These are phyloP conservation scores for Alectoria sarmentosa DNA, from an alignment of 495 filamentous ascomycete genomes.

Conservation along the genomic window DNA sequence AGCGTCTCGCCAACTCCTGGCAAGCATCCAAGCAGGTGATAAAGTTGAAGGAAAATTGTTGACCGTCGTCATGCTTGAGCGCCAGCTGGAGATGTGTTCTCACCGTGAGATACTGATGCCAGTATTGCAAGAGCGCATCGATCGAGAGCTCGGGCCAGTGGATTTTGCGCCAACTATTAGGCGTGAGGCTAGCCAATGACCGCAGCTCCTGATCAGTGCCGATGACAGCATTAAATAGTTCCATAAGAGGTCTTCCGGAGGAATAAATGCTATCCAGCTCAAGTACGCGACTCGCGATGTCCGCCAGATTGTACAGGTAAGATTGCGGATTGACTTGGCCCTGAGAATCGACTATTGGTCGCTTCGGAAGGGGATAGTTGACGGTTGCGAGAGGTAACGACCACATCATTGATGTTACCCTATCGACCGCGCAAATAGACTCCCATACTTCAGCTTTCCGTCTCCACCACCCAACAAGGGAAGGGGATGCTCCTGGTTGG, in stretches of 20 bases:
- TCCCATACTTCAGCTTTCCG: conserved; percentile 29
- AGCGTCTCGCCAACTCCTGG: conserved; percentile 25
- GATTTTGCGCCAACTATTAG: conserved; percentile 27
- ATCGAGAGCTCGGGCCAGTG: conserved; percentile 17
- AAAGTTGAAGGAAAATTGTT: conserved; percentile 25
- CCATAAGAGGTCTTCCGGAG: conserved; percentile 16
- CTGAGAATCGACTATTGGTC: conserved; percentile 18
- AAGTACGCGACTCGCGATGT: conserved; percentile 27
- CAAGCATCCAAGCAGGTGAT: conserved; percentile 30
- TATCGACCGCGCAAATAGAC: conserved; percentile 28
- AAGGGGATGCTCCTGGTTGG: conserved; percentile 15
- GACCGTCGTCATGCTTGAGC: conserved; percentile 23
- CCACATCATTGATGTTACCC: conserved; percentile 29
- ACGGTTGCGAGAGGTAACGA: conserved; percentile 30
- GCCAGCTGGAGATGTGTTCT: conserved; percentile 31
- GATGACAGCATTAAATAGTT: conserved; percentile 23
- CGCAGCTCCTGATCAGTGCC: conserved; percentile 26
- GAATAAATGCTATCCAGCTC: conserved; percentile 28
- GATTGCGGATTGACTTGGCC: conserved; percentile 27
- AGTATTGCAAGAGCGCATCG: conserved; percentile 29
- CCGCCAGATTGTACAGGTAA: conserved; percentile 26
- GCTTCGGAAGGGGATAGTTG: conserved; percentile 17
- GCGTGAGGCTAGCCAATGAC: conserved; percentile 26
- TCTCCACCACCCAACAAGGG: conserved; percentile 5
- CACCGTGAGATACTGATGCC: conserved; percentile 28